Base-by-base conservation (phyloP, 1,284 basidiomycete genomes). In the Cystobasidium slooffiae region DNA sequence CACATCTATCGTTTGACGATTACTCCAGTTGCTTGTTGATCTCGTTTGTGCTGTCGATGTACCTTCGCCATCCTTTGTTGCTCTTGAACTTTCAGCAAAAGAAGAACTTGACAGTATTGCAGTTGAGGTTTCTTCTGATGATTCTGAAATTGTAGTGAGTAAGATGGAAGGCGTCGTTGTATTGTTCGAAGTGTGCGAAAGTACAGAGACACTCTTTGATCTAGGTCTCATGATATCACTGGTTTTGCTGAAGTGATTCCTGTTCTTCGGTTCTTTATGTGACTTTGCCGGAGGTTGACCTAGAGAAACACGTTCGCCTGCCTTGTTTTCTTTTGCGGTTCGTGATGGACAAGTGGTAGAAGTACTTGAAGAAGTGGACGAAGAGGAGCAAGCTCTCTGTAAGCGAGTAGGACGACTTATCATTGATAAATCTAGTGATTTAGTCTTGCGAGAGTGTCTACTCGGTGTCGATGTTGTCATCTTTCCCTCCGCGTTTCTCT, bases 191-290 rank as follows among this genome's bases (percentile, higher is more conserved):
- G 12, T 9, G n/a, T 43, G 44, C 1, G 59, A 22, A 8, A 61
- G 41, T 1, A 61, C 59, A 61, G 59, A 61, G 4, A 44, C 44
- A 12, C 59, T 61, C 22, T 61, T 44, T 16, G 59, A 61, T 61
- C 59, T n/a, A n/a, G 59, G 59, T 44, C 59, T 49, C n/a, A n/a
- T 49, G 6, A 1, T 49, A 49, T n/a, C 46, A 31, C 5, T 31
- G 31, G 5, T 31, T 1, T 31, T 31, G 31, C 31, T 31, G 31
- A 5, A 1, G 2, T 31, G 31, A 31, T 31, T 31, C 31, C 31
- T 31, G 31, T 31, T 31, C 31, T 31, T 31, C 31, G 31, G 31
- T 5, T 31, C 31, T 31, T 31, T 31, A 31, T 31, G 31, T 31
- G 31, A 31, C 31, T 31, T 1, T 31, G 31, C 31, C 31, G 1